These are phyloP conservation scores for Fusarium caatingaense DNA, from an alignment of 2,329 filamentous ascomycete species.

Conservation along the genomic window DNA sequence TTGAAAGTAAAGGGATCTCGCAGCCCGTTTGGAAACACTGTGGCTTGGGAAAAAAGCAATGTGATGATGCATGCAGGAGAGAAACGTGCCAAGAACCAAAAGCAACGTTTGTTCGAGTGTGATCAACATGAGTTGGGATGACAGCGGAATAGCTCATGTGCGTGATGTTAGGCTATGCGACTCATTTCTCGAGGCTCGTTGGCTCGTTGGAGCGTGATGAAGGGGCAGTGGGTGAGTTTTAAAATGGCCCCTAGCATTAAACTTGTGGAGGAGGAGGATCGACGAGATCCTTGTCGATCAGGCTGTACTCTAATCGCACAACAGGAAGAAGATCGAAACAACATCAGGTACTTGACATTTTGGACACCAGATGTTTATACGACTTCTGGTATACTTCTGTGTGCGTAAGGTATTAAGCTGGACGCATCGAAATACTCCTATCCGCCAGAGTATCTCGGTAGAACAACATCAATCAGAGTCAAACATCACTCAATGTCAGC, in stretches of 20 bases:
- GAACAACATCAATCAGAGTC: neutral
- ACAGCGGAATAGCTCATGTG: constrained; percentile 34
- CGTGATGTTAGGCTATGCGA: constrained; percentile 2
- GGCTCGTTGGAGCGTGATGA: neutral
- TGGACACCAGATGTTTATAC: neutral
- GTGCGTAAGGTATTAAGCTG: rapidly evolving
- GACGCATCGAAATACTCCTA: neutral
- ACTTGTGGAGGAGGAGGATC: constrained; percentile 31
- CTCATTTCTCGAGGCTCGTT: neutral
- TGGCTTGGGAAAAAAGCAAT: neutral
- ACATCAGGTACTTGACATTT: neutral
- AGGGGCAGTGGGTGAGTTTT: constrained; percentile 14
- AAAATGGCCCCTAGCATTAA: constrained; percentile 25
- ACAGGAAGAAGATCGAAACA: neutral
- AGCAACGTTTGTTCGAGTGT: neutral
- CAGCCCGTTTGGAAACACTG: neutral
- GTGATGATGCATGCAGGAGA: neutral
- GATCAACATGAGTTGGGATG: constrained; percentile 30
- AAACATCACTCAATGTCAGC: neutral
- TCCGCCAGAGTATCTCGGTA: neutral
- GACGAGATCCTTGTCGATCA: constrained; percentile 30
- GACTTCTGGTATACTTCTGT: neutral
- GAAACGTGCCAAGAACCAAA: neutral
- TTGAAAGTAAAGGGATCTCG: neutral
- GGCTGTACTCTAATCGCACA: neutral